Conservation (phyloP, 257 asterid genomes). For the Nicotiana undulata region DNA sequence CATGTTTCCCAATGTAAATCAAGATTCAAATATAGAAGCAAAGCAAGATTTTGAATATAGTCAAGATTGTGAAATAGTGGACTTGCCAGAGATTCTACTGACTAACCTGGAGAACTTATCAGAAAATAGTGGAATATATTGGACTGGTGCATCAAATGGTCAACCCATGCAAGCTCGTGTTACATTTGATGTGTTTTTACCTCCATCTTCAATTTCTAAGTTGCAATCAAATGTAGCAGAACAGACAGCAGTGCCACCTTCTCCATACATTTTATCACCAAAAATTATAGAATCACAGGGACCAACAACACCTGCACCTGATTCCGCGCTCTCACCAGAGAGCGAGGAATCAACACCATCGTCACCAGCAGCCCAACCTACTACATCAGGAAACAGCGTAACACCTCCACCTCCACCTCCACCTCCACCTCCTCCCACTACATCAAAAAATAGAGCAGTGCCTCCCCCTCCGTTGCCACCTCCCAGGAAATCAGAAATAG, state of each 20-base stretch:
- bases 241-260: background rate
- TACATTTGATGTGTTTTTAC: constrained; percentile 20
- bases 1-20: constrained; percentile 49
- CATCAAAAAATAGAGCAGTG: background rate
- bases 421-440: constrained; percentile 10
- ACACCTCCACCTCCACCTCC: constrained; percentile 6
- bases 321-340: background rate
- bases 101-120: constrained; percentile 11
- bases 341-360: constrained; percentile 2
- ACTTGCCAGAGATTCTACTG: constrained; percentile 7
- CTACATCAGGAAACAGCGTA: background rate
- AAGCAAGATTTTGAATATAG: constrained; percentile 12
- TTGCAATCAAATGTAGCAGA: constrained; percentile 13
- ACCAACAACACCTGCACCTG: constrained; percentile 6
- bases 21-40: constrained; percentile 27
- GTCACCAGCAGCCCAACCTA: constrained; percentile 9
- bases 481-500: background rate
- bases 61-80: constrained; percentile 28
- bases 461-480: constrained; percentile 24
- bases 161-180: constrained; percentile 15
- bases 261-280: background rate
- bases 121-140: constrained; percentile 11
- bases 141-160: constrained; percentile 2
- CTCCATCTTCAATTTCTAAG: constrained; percentile 22
- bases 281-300: constrained; percentile 3